A percentile compares a stretch with the other conserved stretches of the same genome.
phyloP scores from a whole-genome alignment of 2,329 filamentous ascomycete genomes.

The Botrytis fabae region DNA sequence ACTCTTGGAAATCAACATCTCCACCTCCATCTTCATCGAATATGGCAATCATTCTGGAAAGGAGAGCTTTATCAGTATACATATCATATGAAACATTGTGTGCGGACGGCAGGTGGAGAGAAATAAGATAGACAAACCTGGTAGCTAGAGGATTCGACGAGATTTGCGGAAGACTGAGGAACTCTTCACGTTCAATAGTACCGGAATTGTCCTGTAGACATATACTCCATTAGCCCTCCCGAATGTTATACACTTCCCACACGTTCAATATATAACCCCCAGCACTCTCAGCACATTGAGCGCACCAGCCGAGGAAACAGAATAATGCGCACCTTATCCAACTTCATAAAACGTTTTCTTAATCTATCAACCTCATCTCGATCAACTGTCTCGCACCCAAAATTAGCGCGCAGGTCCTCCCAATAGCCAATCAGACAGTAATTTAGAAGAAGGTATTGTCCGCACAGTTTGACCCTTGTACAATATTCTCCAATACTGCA shows the following conservation, averaged over 20 bases:
- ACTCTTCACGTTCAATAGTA: conserved; percentile 97
- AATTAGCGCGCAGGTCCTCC: conserved; percentile 14
- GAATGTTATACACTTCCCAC: neutral
- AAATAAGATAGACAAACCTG: conserved; percentile 53
- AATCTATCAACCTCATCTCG: conserved; percentile 94
- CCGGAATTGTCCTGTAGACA: conserved; percentile 82
- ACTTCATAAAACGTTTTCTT: conserved; percentile 97
- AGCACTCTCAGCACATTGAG: neutral
- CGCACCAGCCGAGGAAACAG: neutral
- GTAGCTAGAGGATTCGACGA: conserved; percentile 97
- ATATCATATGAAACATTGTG: neutral
- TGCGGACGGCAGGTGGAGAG: conserved; percentile 2
- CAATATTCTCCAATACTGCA: conserved; percentile 88
- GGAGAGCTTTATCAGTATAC: neutral
- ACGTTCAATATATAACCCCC: neutral
- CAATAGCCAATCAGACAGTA: neutral
- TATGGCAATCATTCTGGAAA: conserved; percentile 88
- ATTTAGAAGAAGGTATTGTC: conserved; percentile 17
- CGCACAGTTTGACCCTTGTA: conserved; percentile 93
- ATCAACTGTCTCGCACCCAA: conserved; percentile 65
- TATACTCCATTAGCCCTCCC: conserved; percentile 15
- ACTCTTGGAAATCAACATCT: conserved; percentile 98
- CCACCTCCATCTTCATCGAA: conserved; percentile 98
- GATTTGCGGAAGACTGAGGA: conserved; percentile 94
- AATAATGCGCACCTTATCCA: conserved; percentile 75